Conservation (phyloP, 1,284 basidiomycete species). For the Irpex lacteus region DNA sequence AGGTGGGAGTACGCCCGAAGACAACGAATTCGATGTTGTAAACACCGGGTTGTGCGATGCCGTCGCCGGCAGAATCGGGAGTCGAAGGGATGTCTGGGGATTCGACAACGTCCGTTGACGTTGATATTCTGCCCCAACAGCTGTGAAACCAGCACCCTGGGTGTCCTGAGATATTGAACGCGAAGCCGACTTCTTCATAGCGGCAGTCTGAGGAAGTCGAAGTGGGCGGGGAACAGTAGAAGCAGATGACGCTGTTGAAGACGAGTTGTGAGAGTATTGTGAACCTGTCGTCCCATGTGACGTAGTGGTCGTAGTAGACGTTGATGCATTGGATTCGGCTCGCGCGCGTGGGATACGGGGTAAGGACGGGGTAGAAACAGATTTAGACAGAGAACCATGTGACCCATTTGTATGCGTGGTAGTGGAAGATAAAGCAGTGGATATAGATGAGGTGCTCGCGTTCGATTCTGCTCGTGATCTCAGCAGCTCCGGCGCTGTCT, state of each 20-base stretch:
- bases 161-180: conserved; percentile 8
- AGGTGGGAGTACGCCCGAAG: conserved; percentile 11
- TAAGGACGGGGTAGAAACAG: not conserved
- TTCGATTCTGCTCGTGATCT: conserved; percentile 18
- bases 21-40: conserved; percentile 8
- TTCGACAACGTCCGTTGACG: conserved; percentile 15
- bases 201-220: conserved; percentile 12
- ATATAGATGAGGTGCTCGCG: conserved; percentile 5
- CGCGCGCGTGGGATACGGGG: conserved; percentile 4
- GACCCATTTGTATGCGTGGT: conserved; percentile 3
- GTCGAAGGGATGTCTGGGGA: conserved; percentile 5
- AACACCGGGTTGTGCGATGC: not conserved
- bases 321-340: conserved; percentile 8
- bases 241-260: conserved; percentile 11
- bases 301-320: conserved; percentile 7
- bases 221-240: conserved; percentile 16
- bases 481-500: conserved; percentile 3
- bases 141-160: not conserved
- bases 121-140: not conserved
- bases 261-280: conserved; percentile 11
- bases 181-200: not conserved
- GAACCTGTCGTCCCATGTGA: conserved; percentile 9
- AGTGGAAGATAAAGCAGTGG: not conserved
- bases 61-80: not conserved
- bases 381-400: conserved; percentile 1